phyloP scores from a whole-genome alignment of 2,329 filamentous ascomycete species.

The Zalaria sp. region DNA sequence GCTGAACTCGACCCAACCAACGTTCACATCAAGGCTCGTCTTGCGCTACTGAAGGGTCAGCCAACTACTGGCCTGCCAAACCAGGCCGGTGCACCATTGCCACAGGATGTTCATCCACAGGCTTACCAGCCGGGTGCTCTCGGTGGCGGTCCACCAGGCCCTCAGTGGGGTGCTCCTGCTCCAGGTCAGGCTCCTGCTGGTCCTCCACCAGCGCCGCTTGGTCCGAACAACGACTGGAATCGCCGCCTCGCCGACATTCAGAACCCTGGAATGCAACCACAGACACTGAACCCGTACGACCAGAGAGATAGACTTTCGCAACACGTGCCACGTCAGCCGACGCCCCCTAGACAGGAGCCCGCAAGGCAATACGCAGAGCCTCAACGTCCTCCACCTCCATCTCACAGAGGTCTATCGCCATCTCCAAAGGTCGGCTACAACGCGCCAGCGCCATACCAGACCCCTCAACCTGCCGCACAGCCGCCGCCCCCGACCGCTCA shows the following conservation, averaged over 20 bases:
- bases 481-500: constrained; percentile 38
- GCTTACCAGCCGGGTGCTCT: constrained; percentile 77
- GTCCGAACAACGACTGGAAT: constrained; percentile 45
- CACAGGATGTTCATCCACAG: constrained; percentile 90
- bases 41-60: constrained; percentile 76
- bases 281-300: constrained; percentile 71
- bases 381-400: constrained; percentile 28
- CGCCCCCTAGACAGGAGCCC: constrained; percentile 46
- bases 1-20: constrained; percentile 89
- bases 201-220: constrained; percentile 46
- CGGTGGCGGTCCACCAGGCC: constrained; percentile 62
- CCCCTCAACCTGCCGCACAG: constrained; percentile 32
- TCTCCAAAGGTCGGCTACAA: constrained; percentile 46
- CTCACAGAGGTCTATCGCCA: constrained; percentile 39
- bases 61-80: constrained; percentile 53
- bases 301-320: constrained; percentile 59
- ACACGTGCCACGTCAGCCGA: constrained; percentile 54
- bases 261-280: constrained; percentile 43
- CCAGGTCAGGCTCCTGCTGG: constrained; percentile 36
- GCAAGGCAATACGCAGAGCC: constrained; percentile 36
- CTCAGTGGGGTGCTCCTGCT: constrained; percentile 76
- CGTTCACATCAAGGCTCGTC: constrained; percentile 87
- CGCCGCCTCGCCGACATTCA: constrained; percentile 66
- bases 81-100: constrained; percentile 66
- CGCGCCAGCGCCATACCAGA: constrained; percentile 37